These are phyloP conservation scores for Pestalotiopsis sp. DNA, from an alignment of 2,329 filamentous ascomycete genomes.

Conservation along the genomic window DNA sequence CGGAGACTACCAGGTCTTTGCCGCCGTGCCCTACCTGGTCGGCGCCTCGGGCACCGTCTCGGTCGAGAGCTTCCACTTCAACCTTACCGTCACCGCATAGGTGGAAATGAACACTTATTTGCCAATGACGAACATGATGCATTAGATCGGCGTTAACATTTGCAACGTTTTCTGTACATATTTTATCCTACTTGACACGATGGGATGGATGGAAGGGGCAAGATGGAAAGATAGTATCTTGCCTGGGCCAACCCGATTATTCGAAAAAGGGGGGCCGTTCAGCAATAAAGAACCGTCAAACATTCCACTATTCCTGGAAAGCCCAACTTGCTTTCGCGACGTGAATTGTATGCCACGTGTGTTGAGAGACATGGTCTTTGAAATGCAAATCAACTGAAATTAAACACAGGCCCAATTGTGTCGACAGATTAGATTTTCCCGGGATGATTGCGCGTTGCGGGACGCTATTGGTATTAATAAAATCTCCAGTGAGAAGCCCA, in stretches of 20 bases:
- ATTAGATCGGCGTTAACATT: constrained; percentile 2
- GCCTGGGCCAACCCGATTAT: background rate
- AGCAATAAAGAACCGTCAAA: no score
- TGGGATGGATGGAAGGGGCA: no score
- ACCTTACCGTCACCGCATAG: constrained; percentile 19
- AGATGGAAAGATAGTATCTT: background rate
- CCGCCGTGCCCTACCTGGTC: constrained; percentile 29
- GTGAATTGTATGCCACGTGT: no score
- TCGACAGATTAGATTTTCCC: background rate
- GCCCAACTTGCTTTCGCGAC: no score
- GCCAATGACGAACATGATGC: background rate
- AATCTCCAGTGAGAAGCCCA: background rate
- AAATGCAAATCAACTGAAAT: background rate
- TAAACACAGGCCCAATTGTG: no score
- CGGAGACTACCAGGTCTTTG: constrained; percentile 25
- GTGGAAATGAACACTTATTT: background rate
- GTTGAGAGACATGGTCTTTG: background rate
- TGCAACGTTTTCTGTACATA: background rate
- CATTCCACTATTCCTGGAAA: no score
- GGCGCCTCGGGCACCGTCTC: constrained; percentile 25
- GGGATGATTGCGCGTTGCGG: no score
- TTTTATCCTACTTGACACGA: background rate
- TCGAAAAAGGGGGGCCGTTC: no score
- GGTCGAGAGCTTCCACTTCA: constrained; percentile 19
- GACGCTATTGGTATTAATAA: no score